Evolutionary conservation across 2,329 filamentous ascomycete species (phyloP).

Genomic region (Tolypocladium endophyticum): DNA sequence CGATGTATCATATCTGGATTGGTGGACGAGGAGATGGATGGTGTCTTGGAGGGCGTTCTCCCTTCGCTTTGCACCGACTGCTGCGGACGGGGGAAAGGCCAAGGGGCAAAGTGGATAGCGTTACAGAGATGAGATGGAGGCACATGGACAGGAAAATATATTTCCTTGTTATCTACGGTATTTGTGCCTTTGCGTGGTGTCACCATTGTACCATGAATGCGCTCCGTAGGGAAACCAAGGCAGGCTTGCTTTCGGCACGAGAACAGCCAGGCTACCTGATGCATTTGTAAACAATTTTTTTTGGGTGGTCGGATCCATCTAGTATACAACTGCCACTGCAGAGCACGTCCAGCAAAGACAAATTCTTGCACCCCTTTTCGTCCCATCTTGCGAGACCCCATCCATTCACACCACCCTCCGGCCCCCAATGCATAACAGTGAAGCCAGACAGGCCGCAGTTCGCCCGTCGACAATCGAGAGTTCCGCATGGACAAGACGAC

Average conservation of each 20-base stretch:
- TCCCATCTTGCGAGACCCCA: background rate
- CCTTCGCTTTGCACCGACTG: background rate
- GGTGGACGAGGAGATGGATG: background rate
- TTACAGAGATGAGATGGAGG: background rate
- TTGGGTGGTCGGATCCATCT: background rate
- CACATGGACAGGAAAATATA: background rate
- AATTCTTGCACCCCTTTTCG: background rate
- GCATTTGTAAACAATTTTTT: background rate
- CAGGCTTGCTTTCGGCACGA: background rate
- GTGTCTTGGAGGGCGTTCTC: background rate
- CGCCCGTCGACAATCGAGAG: background rate
- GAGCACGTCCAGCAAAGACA: background rate
- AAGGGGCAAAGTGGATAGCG: background rate
- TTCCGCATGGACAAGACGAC: background rate
- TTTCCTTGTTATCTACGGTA: background rate
- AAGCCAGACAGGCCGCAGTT: background rate
- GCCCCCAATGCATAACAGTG: background rate
- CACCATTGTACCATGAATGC: background rate
- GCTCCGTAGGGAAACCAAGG: background rate
- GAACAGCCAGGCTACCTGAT: background rate
- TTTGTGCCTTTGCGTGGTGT: background rate
- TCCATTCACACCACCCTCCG: background rate
- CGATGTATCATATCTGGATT: background rate
- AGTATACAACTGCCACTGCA: background rate
- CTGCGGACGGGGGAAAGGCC: background rate